These are phyloP conservation scores for Capsicum chinense DNA, from an alignment of 257 asterid genomes.

Conservation along the genomic window DNA sequence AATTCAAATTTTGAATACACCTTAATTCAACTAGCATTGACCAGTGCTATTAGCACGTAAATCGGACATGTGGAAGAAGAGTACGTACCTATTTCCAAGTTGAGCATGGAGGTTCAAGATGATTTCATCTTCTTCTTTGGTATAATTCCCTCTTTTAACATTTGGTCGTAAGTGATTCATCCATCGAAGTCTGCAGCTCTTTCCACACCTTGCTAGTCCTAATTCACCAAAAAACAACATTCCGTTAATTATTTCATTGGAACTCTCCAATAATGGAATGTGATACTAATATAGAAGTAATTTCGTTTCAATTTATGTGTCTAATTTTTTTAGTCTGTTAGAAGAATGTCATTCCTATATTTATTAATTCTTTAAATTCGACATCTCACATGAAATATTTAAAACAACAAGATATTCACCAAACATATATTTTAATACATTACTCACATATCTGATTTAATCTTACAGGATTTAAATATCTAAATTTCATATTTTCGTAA, in stretches of 20 bases:
- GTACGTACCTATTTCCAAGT: slow-evolving; percentile 31
- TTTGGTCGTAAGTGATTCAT: slow-evolving; percentile 32
- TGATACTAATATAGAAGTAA: no score
- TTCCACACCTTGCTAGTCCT: slow-evolving; percentile 35
- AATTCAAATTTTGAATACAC: background rate
- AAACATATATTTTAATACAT: no score
- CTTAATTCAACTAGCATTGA: background rate
- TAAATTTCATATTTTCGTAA: no score
- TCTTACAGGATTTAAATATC: no score
- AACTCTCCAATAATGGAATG: background rate
- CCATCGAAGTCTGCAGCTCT: slow-evolving; percentile 37
- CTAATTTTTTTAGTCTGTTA: no score
- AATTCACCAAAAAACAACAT: background rate
- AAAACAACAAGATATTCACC: no score
- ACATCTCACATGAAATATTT: no score
- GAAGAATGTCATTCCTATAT: no score
- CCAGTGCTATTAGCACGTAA: background rate
- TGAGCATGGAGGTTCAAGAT: slow-evolving; percentile 25
- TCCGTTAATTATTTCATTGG: background rate
- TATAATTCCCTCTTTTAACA: slow-evolving; percentile 3
- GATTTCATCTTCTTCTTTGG: background rate
- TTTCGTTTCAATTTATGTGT: no score
- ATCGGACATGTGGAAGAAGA: background rate
- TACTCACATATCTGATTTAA: no score
- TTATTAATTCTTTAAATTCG: no score